These are phyloP conservation scores for Candida ipomoeae DNA, from an alignment of 805 yeast genomes.

Conservation along the genomic window DNA sequence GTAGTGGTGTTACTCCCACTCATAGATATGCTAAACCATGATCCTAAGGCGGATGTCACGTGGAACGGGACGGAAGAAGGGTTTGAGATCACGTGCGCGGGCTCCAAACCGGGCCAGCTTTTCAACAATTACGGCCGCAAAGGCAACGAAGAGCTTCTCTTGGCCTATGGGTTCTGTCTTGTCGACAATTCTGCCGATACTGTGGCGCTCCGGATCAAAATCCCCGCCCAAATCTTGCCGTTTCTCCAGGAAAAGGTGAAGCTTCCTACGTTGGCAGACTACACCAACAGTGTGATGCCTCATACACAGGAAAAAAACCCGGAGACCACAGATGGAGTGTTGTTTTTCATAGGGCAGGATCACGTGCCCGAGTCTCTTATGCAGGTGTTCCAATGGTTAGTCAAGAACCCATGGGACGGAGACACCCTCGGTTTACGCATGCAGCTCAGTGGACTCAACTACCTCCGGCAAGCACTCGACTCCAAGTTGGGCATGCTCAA, in stretches of 20 bases:
- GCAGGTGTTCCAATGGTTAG: conserved; percentile 51
- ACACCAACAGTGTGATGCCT: conserved; percentile 34
- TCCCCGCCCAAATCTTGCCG: conserved; percentile 34
- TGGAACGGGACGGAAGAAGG: conserved; percentile 45
- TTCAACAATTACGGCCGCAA: conserved; percentile 86
- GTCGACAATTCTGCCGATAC: conserved; percentile 55
- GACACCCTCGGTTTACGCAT: conserved; percentile 44
- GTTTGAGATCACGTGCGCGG: conserved; percentile 25
- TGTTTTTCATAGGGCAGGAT: conserved; percentile 37
- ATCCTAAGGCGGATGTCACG: conserved; percentile 52
- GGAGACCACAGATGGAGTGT: conserved; percentile 28
- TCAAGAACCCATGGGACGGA: conserved; percentile 46
- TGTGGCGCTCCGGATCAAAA: conserved; percentile 56
- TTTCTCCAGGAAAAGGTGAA: conserved; percentile 30
- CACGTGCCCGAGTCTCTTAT: conserved; percentile 43
- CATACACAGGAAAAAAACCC: conserved; percentile 8
- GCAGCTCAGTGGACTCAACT: conserved; percentile 57
- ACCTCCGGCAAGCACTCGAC: conserved; percentile 47
- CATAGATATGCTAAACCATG: conserved; percentile 76
- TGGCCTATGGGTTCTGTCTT: conserved; percentile 78
- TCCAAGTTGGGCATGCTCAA: conserved; percentile 43
- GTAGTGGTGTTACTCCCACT: conserved; percentile 74
- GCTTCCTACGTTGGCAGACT: conserved; percentile 34
- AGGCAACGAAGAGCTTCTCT: conserved; percentile 75
- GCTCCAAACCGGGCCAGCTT: conserved; percentile 31